A percentile compares a stretch with the other conserved stretches of the same genome.
phyloP scores from a whole-genome alignment of 768 basidiomycete species.

The Hemileccinum rubropunctum region DNA sequence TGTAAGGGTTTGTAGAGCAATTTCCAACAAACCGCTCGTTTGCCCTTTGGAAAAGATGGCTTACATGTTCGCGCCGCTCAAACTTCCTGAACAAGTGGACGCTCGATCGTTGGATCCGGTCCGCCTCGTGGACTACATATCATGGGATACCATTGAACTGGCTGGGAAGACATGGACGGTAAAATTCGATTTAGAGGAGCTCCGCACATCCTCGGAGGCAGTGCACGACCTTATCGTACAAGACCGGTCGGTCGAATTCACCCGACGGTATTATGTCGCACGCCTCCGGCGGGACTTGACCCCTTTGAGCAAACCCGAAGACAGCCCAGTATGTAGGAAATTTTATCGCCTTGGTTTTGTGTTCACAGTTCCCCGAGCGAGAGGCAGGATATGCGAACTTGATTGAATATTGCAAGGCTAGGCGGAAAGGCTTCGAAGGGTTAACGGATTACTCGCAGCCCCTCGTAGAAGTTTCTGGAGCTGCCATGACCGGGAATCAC shows the following conservation, averaged over 20 bases:
- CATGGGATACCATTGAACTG: conserved; percentile 59
- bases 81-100: conserved; percentile 27
- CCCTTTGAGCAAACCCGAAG: conserved; percentile 67
- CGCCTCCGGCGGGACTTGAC: conserved; percentile 62
- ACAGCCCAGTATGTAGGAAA: conserved; percentile 53
- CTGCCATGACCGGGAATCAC: conserved; percentile 51
- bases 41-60: conserved; percentile 52
- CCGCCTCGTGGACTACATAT: conserved; percentile 45
- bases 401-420: conserved; percentile 63
- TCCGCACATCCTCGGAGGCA: conserved; percentile 30
- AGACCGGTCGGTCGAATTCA: conserved; percentile 75
- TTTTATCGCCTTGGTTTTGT: background rate
- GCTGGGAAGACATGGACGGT: conserved; percentile 53
- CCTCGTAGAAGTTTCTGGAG: conserved; percentile 62
- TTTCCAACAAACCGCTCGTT: conserved; percentile 67
- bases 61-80: conserved; percentile 69
- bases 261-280: conserved; percentile 61
- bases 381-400: conserved; percentile 60
- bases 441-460: conserved; percentile 65
- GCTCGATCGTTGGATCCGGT: conserved; percentile 19
- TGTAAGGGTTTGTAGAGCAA: conserved; percentile 54
- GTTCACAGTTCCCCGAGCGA: conserved; percentile 40
- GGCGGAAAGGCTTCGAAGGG: conserved; percentile 60
- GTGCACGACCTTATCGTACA: conserved; percentile 68
- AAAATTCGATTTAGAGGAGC: conserved; percentile 42